Percentiles rank a stretch among this genome's conserved stretches.
Conservation (phyloP, 1,284 basidiomycete species). For the Mycosarcoma mackinlayi region DNA sequence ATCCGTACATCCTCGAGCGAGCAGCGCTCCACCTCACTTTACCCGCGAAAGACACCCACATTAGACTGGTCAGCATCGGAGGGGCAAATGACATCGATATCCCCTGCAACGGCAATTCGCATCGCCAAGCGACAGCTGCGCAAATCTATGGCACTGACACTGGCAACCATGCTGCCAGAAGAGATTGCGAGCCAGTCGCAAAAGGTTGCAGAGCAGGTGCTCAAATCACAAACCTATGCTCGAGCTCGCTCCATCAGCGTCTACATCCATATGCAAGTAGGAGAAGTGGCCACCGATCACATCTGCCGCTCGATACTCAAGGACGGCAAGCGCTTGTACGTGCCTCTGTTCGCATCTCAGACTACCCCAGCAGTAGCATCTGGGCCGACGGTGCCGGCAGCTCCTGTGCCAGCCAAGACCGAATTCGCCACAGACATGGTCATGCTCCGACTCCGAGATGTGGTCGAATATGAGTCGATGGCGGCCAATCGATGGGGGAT, state of each 20-base stretch:
- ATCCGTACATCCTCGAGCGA: too few relatives aligned
- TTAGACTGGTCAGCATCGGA: neutral
- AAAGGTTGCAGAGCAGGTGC: slow-evolving; percentile 56
- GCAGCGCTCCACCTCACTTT: too few relatives aligned
- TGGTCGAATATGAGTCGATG: slow-evolving; percentile 63
- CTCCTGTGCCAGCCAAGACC: slow-evolving; percentile 18
- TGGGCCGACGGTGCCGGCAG: slow-evolving; percentile 30
- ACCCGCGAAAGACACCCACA: neutral
- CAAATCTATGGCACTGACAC: slow-evolving; percentile 47
- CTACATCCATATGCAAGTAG: slow-evolving; percentile 68
- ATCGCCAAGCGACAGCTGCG: slow-evolving; percentile 63
- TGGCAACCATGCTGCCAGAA: slow-evolving; percentile 38
- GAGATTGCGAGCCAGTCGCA: slow-evolving; percentile 28
- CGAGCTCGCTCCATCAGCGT: slow-evolving; percentile 62
- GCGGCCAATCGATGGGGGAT: slow-evolving; percentile 69
- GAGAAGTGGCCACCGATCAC: slow-evolving; percentile 68
- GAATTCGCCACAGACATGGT: slow-evolving; percentile 66
- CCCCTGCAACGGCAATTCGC: slow-evolving; percentile 13
- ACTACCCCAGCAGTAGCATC: slow-evolving; percentile 32
- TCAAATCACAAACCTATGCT: slow-evolving; percentile 62
- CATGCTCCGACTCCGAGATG: slow-evolving; percentile 66
- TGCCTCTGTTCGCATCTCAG: slow-evolving; percentile 68
- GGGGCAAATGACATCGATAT: slow-evolving; percentile 18
- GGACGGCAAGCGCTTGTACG: slow-evolving; percentile 67
- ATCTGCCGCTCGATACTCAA: slow-evolving; percentile 65